These are phyloP conservation scores for Puccinia triticina DNA, from an alignment of 1,284 basidiomycete species.

Conservation along the genomic window DNA sequence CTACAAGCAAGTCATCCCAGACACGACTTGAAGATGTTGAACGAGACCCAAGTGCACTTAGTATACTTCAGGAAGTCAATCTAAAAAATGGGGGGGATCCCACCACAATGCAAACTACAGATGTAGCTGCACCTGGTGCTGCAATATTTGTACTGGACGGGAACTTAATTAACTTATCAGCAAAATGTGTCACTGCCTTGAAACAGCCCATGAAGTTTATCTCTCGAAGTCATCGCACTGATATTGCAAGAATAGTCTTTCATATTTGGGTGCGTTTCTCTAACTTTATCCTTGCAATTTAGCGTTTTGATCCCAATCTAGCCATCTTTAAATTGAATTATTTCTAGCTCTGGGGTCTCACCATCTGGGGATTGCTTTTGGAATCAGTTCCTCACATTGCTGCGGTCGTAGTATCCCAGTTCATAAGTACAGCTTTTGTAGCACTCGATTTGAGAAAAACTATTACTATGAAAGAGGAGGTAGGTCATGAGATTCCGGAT, in stretches of 20 bases:
- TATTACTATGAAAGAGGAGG: conserved; percentile 3
- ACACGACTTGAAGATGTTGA: conserved; percentile 4
- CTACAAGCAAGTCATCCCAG: conserved; percentile 10
- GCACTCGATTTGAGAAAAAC: conserved; percentile 22
- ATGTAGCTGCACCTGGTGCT: conserved; percentile 30
- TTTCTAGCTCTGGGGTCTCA: conserved; percentile 37
- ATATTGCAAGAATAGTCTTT: conserved; percentile 32
- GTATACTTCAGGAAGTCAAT: conserved; percentile 1
- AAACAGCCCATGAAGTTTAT: not conserved
- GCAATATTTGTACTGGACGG: conserved; percentile 39
- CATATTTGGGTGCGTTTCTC: conserved; percentile 36
- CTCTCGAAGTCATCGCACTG: conserved; percentile 22
- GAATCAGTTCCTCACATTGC: conserved; percentile 47
- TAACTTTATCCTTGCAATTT: not conserved
- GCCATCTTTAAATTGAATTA: not conserved
- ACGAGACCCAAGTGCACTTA: conserved; percentile 14
- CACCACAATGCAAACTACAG: not conserved
- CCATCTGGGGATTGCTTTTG: conserved; percentile 32
- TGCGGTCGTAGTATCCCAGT: conserved; percentile 27
- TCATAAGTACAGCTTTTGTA: conserved; percentile 20
- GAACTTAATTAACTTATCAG: conserved; percentile 47
- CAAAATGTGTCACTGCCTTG: conserved; percentile 33
- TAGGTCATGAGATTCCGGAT: not conserved
- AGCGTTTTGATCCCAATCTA: not conserved
- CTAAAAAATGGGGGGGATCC: not conserved